Base-by-base conservation (phyloP, 345 rosid species). In the Corymbia maculata region DNA sequence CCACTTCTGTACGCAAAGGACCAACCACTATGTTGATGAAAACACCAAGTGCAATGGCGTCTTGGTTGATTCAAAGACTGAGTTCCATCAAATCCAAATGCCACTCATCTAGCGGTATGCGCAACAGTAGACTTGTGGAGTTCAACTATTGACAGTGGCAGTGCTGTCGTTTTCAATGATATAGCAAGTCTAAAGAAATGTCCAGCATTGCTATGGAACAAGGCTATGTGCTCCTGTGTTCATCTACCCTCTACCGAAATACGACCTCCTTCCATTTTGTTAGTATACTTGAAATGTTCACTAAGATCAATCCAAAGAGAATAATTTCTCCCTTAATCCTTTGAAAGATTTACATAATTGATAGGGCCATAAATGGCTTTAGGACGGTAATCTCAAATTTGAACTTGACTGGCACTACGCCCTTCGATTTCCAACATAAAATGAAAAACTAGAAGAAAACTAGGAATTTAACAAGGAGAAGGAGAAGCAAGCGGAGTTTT, bases 381-480 rank as follows among this genome's bases (percentile, higher is more conserved):
- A 52, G 57, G 19, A 53, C 8, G 57, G 22, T 53, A 1, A 24
- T 53, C 57, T 53, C 57, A 53, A 24, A 53, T 53, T 19, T 4
- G 57, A 53, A 24, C 57, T n/a, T n/a, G n/a, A 53, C 17, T 24
- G 57, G 57, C 57, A 53, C 24, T 19, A 19, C 22, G 57, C 57
- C 1, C 57, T 0, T 53, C 6, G 19, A 9, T 52, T 52, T 52
- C 22, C 57, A 52, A 52, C 57, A 52, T 0, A 52, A 52, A 0
- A 52, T 16, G 3, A 9, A 17, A 52, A 52, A 17, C 57, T 52
- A 21, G 22, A 52, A 52, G 57, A 52, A 17, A 52, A 52, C 9
- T 52, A 52, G 57, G 57, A 52, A 52, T 16, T 52, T 17, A 52
- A 52, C n/a, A n/a, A n/a, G n/a, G n/a, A n/a, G 22, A 52, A 52